Conservation (phyloP, 176 grass and related monocot species). For the Canna indica region DNA sequence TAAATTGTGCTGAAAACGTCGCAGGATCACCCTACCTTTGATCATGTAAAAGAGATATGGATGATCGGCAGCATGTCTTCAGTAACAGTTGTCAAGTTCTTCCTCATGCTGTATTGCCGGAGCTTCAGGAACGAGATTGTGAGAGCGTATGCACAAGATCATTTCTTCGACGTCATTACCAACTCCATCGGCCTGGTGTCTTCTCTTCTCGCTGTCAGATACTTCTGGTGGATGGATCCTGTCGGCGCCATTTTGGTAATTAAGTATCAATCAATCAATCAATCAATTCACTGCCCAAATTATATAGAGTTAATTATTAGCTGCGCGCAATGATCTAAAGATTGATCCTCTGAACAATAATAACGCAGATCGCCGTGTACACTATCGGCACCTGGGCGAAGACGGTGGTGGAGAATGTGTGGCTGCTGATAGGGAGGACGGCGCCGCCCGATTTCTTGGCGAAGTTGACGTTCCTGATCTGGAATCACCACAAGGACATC, state of each 20-base stretch:
- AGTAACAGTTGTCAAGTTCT: slow-evolving; percentile 60
- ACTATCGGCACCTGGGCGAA: slow-evolving; percentile 13
- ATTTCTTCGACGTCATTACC: slow-evolving; percentile 95
- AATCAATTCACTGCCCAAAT: neutral
- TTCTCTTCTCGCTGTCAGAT: slow-evolving; percentile 49
- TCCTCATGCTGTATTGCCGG: slow-evolving; percentile 87
- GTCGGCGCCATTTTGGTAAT: slow-evolving; percentile 79
- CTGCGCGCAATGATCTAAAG: no score
- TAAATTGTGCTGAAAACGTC: neutral
- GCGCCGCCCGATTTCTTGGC: slow-evolving; percentile 12
- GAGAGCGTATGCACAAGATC: slow-evolving; percentile 73
- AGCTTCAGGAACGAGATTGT: slow-evolving; percentile 90
- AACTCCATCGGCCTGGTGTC: slow-evolving; percentile 72
- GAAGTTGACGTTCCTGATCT: slow-evolving; percentile 12
- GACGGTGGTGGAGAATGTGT: slow-evolving; percentile 17
- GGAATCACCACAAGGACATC: slow-evolving; percentile 16
- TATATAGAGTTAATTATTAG: no score
- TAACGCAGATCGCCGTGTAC: slow-evolving; percentile 12
- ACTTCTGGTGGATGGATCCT: slow-evolving; percentile 90
- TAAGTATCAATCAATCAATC: neutral
- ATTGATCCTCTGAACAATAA: no score
- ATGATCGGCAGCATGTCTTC: slow-evolving; percentile 89
- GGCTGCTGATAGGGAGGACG: slow-evolving; percentile 9
- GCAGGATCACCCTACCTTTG: slow-evolving; percentile 50
- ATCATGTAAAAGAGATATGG: slow-evolving; percentile 48